phyloP scores from a whole-genome alignment of 1,139 yeast genomes.

The Chernovozyma sophiae-reginae region DNA sequence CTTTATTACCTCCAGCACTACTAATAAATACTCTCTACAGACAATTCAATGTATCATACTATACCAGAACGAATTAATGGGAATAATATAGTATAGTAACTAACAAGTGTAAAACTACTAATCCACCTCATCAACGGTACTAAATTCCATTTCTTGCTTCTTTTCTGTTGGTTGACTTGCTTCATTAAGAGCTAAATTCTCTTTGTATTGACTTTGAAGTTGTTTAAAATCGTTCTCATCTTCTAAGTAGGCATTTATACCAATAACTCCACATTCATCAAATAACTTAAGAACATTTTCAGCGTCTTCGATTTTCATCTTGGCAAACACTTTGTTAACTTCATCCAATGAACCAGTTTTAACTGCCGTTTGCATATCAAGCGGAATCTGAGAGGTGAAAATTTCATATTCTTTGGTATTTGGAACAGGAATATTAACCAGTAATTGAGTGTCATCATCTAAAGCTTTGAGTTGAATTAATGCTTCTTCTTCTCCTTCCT shows the following conservation, averaged over 20 bases:
- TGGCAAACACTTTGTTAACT: constrained; percentile 79
- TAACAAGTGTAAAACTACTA: too few relatives aligned
- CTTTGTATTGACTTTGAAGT: constrained; percentile 47
- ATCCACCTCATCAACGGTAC: constrained; percentile 4
- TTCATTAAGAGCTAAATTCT: constrained; percentile 22
- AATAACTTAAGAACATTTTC: constrained; percentile 71
- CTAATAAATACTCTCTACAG: too few relatives aligned
- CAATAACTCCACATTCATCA: constrained; percentile 79
- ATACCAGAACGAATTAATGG: too few relatives aligned
- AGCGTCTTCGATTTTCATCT: constrained; percentile 74
- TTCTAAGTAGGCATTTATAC: constrained; percentile 72
- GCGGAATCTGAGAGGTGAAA: constrained; percentile 53
- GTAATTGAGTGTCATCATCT: constrained; percentile 76
- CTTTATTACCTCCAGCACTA: neutral
- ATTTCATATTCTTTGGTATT: constrained; percentile 51
- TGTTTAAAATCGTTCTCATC: constrained; percentile 71
- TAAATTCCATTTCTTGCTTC: constrained; percentile 10
- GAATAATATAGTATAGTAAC: too few relatives aligned
- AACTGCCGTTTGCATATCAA: constrained; percentile 72
- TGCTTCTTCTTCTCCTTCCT: constrained; percentile 56
- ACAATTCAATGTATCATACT: too few relatives aligned
- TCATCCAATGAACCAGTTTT: constrained; percentile 66
- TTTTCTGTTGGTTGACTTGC: constrained; percentile 2
- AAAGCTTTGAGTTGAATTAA: constrained; percentile 83
- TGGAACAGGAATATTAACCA: constrained; percentile 66